Percentiles rank a stretch among this genome's conserved stretches.
phyloP scores from a whole-genome alignment of 495 filamentous ascomycete species.

The Cercophora newfieldiana region DNA sequence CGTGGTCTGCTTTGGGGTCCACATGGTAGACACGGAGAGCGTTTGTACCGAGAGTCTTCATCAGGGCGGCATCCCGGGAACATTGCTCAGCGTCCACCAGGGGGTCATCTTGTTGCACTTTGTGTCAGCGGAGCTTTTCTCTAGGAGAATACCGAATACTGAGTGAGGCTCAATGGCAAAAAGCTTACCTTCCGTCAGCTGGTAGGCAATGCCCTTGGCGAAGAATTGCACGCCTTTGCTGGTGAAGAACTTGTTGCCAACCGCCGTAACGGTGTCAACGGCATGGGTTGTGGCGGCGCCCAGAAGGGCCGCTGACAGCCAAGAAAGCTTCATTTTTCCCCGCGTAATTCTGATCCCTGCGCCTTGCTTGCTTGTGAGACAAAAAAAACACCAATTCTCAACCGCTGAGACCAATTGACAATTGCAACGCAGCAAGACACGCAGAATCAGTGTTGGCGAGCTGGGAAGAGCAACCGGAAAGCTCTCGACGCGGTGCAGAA shows the following conservation, averaged over 20 bases:
- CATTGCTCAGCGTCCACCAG: slow-evolving; percentile 76
- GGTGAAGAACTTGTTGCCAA: slow-evolving; percentile 85
- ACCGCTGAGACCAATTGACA: neutral
- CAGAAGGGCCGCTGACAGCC: slow-evolving; percentile 34
- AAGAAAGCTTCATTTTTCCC: slow-evolving; percentile 37
- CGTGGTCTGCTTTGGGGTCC: slow-evolving; percentile 65
- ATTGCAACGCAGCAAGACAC: neutral
- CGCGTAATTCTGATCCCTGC: neutral
- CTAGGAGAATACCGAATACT: neutral
- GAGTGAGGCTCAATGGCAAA: neutral
- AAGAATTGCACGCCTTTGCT: slow-evolving; percentile 76
- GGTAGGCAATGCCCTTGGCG: slow-evolving; percentile 64
- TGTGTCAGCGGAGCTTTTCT: neutral
- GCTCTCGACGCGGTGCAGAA: neutral
- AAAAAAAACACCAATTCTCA: neutral
- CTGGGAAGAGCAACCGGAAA: neutral
- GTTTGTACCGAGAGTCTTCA: slow-evolving; percentile 80
- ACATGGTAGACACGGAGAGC: slow-evolving; percentile 90
- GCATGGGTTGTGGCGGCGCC: slow-evolving; percentile 38
- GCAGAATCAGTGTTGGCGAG: neutral
- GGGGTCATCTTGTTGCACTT: slow-evolving; percentile 58
- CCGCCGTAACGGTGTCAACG: slow-evolving; percentile 60
- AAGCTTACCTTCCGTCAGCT: slow-evolving; percentile 25
- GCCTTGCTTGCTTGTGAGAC: neutral
- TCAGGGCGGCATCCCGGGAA: slow-evolving; percentile 70